Percentiles rank a stretch among this genome's conserved stretches.
Evolutionary conservation across 75 land plant species (phyloP).

Genomic region (Selaginella moellendorffii): DNA sequence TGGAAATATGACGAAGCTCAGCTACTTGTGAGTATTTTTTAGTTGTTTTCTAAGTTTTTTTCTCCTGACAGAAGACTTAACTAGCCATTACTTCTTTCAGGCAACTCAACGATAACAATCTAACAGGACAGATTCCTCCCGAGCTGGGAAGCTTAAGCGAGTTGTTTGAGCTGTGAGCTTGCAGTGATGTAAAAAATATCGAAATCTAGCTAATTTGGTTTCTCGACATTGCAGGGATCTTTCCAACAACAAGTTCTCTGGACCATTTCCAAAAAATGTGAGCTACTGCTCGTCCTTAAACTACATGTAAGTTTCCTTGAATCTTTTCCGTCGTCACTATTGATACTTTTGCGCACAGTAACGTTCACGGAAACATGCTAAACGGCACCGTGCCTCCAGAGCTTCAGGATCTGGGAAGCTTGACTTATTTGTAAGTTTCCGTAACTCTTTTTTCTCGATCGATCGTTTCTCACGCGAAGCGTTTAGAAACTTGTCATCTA

Average conservation of each 20-base stretch:
- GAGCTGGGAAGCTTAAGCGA: slow-evolving; percentile 6
- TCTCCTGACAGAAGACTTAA: too few relatives aligned
- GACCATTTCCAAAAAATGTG: slow-evolving; percentile 7
- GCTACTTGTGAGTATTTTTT: slow-evolving; percentile 1
- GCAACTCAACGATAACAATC: slow-evolving; percentile 2
- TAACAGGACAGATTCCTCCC: slow-evolving; percentile 4
- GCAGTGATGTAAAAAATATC: not conserved
- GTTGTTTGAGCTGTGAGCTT: slow-evolving; percentile 8
- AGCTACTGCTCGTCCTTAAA: not conserved
- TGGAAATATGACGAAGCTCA: slow-evolving; percentile 8
- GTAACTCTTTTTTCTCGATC: not conserved
- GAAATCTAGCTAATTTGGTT: not conserved
- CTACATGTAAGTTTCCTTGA: slow-evolving; percentile 4
- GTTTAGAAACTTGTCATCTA: slow-evolving; percentile 69
- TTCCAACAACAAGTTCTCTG: not conserved
- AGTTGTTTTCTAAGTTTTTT: not conserved
- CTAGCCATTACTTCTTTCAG: not conserved
- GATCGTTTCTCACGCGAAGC: not conserved
- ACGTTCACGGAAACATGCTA: not conserved
- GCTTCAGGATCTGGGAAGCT: not conserved
- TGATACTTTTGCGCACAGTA: not conserved
- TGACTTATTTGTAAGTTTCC: not conserved
- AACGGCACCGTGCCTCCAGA: slow-evolving; percentile 5
- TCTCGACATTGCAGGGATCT: not conserved
- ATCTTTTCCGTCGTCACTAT: not conserved